Base-by-base conservation (phyloP, 2,329 filamentous ascomycete species). In the Chaetomium globosum region DNA sequence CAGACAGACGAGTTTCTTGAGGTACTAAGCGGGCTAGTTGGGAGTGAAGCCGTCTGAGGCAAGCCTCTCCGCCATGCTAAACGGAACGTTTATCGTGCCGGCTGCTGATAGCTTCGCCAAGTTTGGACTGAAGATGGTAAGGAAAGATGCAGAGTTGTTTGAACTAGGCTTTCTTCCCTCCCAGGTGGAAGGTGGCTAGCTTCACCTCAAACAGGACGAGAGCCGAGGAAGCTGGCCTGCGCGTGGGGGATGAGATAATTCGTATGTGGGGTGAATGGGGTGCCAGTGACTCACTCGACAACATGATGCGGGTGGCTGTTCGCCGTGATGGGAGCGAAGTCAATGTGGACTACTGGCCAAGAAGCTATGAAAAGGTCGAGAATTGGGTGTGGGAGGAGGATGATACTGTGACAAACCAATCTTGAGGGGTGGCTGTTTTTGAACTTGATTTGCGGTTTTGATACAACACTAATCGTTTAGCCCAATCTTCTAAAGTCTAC, bases 71-170 rank as follows among this genome's bases (percentile, higher is more conserved):
- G 52, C 16, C 19, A 55, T 55, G 28, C 31, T 55, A 30, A 55
- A 55, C n/a, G 52, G 52, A 13, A 55, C 52, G 52, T 12, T 55
- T 13, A n/a, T 55, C n/a, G 52, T 55, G 28, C 52, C 52, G 30
- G 5, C 16, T 5, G 16, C 16, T 6, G 52, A 55, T 12, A 10
- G 52, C 28, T 55, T 55, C n/a, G 52, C 28, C 13, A 31, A 55
- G 28, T 55, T 55, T 19, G 52, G 52, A 19, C 30, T 55, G 19
- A 33, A 8, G 30, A 19, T 55, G 52, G 30, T 55, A 19, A 55
- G 52, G 5, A 55, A 30, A 19, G 52, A 55, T n/a, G 52, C 16
- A 2, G 52, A 55, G 30, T 4, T 31, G 19, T 55, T 55, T 28
- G 52, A 55, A 7, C 28, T 33, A 2, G 52, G 52, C 7, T 55